Conservation (phyloP, 2,329 filamentous ascomycete genomes). For the Diaporthe destruens region DNA sequence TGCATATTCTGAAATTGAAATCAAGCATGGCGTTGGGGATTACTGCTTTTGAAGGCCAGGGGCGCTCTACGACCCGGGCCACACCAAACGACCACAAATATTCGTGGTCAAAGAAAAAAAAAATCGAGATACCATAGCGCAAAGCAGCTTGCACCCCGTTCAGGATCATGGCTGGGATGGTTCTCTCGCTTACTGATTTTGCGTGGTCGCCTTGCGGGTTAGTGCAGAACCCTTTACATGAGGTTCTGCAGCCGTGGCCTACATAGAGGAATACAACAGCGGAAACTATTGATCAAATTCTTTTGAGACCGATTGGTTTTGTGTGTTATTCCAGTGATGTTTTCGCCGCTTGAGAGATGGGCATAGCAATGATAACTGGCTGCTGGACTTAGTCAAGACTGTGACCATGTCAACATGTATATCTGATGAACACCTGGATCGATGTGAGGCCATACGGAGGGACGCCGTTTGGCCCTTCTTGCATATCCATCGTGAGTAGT, state of each 20-base stretch:
- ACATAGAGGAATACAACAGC: constrained; percentile 31
- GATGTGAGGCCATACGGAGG: neutral
- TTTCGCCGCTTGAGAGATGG: too few species aligned
- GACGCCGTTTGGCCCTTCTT: too few species aligned
- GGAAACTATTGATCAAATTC: constrained; percentile 1
- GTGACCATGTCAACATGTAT: neutral
- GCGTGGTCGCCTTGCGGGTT: neutral
- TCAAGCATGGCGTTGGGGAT: constrained; percentile 40
- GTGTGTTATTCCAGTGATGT: neutral
- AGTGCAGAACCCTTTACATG: neutral
- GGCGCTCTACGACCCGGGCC: neutral
- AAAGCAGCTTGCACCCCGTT: neutral
- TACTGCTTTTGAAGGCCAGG: constrained; percentile 13
- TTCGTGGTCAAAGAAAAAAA: constrained; percentile 4
- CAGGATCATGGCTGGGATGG: constrained; percentile 18
- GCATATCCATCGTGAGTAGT: too few species aligned
- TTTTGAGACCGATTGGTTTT: neutral
- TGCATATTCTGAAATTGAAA: constrained; percentile 39
- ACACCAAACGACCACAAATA: constrained; percentile 3
- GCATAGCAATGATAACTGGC: neutral
- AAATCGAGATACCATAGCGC: constrained; percentile 27
- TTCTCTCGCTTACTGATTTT: constrained; percentile 17
- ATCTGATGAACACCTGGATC: too few species aligned
- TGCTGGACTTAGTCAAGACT: neutral
- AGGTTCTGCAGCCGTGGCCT: constrained; percentile 27